Conservation (phyloP, 108 stramenopile genomes). For the Poteriospumella lacustris region DNA sequence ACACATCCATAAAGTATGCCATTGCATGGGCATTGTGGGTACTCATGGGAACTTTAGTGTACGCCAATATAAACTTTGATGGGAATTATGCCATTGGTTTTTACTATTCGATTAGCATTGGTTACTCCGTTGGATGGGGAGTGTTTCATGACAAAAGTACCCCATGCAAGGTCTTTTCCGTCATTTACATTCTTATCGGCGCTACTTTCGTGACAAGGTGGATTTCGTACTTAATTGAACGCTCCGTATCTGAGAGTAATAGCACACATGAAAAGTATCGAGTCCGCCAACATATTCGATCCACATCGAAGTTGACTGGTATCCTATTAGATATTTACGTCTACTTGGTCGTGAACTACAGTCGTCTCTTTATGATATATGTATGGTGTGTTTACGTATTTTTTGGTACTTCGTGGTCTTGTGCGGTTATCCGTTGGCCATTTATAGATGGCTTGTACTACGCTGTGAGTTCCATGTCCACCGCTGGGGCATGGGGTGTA, state of each 20-base stretch:
- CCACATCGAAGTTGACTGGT: neutral
- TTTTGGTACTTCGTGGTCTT: neutral
- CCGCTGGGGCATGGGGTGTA: neutral
- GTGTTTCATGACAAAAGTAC: neutral
- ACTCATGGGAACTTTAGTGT: neutral
- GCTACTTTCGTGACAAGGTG: neutral
- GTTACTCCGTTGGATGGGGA: slow-evolving; percentile 13
- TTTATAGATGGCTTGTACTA: neutral
- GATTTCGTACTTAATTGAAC: neutral
- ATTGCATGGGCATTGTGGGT: neutral
- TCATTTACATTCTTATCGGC: neutral
- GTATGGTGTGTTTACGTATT: neutral
- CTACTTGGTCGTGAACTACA: neutral
- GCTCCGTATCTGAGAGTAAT: neutral
- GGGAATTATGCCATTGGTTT: neutral
- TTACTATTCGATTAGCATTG: neutral
- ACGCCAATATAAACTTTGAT: neutral
- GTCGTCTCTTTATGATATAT: neutral
- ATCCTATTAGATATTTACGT: neutral
- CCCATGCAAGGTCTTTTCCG: neutral
- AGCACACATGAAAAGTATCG: neutral
- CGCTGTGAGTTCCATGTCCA: neutral
- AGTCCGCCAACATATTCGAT: neutral
- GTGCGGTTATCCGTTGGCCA: neutral
- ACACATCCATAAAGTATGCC: too few relatives aligned